A percentile compares a stretch with the other conserved stretches of the same genome.
Conservation (phyloP, 495 filamentous ascomycete species). For the Viridothelium virens region DNA sequence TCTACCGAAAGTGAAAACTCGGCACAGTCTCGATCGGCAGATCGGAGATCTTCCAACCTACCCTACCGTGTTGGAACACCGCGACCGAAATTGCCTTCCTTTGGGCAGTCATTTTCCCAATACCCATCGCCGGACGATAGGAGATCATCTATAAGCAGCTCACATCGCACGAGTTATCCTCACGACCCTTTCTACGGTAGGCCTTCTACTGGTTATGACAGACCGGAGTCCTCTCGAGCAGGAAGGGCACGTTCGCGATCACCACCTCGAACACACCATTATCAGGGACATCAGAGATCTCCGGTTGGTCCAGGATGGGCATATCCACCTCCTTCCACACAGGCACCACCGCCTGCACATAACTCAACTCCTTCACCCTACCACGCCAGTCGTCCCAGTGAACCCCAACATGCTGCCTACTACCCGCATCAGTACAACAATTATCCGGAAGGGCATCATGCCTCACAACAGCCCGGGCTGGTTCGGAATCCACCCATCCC, state of each 20-base stretch:
- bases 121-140: neutral
- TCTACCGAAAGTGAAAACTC: neutral
- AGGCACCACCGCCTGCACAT: neutral
- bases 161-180: neutral
- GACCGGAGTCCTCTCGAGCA: neutral
- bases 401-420: neutral
- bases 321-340: neutral
- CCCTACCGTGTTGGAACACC: neutral
- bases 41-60: neutral
- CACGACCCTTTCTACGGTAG: neutral
- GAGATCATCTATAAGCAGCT: neutral
- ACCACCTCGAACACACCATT: neutral
- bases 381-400: neutral
- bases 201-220: neutral
- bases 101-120: slow-evolving; percentile 1
- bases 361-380: neutral
- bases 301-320: neutral
- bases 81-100: neutral
- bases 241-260: neutral
- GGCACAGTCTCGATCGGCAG: neutral
- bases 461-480: neutral
- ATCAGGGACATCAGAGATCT: neutral
- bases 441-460: neutral
- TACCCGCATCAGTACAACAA: neutral
- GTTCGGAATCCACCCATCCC: neutral